Evolutionary conservation across 306 rosid genomes (phyloP), one percentile per base, ranked within the genome.

Genomic region (Glycine soja): DNA sequence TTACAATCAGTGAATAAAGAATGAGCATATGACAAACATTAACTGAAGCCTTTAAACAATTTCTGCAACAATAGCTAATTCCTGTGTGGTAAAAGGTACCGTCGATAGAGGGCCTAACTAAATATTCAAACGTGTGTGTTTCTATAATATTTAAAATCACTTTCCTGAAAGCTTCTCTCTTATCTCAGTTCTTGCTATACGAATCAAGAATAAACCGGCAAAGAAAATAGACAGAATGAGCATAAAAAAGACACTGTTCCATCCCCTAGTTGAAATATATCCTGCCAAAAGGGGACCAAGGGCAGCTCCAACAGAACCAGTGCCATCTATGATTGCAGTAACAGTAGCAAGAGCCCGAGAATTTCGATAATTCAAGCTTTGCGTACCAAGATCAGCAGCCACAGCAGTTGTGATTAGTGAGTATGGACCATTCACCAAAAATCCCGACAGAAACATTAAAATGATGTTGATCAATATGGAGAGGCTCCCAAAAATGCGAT

Each of bases 231-330:
- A 83, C 72, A 91, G 69, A 88, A 88, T 89, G n/a, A 94, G 91
- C 93, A 92, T 87, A 5, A 88, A 70, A 74, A 94, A 94, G 45
- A 94, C 97, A 72, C 87, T 85, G 89, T 91, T 90, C 98, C 98
- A 94, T 70, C 98, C 97, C 78, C 88, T 81, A 24, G 83, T 83
- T 15, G 96, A 90, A 59, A 90, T 73, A 83, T 89, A 94, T 14
- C 97, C 98, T 0, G 97, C 98, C 85, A 94, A 76, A 78, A 94
- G 91, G 19, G 98, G 98, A 18, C 98, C 98, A 32, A 94, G 82
- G 24, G 98, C 97, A 70, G 96, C 96, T 71, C 97, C 98, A 75
- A 88, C 88, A 10, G 95, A 94, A 46, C 98, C 98, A 24, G 98
- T 94, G 15, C 98, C 98, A 80, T 94, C 98, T 70, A 94, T 94